A percentile compares a stretch with the other conserved stretches of the same genome.
Evolutionary conservation across 257 asterid species (phyloP).

Genomic region (Lantana camara): DNA sequence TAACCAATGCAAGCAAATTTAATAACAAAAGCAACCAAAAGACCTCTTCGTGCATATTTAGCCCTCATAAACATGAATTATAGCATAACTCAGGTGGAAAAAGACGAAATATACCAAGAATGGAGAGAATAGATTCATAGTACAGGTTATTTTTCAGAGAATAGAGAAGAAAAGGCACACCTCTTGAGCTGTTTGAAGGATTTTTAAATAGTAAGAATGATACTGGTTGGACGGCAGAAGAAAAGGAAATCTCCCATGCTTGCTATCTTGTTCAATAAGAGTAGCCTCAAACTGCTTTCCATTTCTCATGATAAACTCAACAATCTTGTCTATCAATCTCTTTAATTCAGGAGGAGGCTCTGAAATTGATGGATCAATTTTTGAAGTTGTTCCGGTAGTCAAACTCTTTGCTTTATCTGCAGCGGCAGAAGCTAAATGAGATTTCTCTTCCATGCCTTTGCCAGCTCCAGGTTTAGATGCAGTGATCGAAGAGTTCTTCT

Average conservation of each 20-base stretch:
- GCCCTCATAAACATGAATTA: background rate
- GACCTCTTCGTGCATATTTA: background rate
- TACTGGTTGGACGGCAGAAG: constrained; percentile 79
- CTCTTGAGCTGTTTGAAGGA: constrained; percentile 70
- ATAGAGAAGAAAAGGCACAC: constrained; percentile 38
- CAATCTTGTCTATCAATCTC: constrained; percentile 74
- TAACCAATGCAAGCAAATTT: background rate
- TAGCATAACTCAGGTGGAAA: background rate
- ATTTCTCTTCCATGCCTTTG: constrained; percentile 42
- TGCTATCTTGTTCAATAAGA: constrained; percentile 74
- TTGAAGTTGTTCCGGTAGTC: constrained; percentile 35
- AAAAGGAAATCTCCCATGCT: constrained; percentile 77
- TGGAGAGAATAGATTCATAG: background rate
- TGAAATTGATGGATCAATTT: constrained; percentile 39
- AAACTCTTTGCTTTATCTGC: constrained; percentile 42
- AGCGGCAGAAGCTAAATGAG: constrained; percentile 35
- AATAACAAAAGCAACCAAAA: background rate
- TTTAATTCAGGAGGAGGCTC: constrained; percentile 87
- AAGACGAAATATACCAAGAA: background rate
- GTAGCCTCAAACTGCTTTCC: constrained; percentile 86
- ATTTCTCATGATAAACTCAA: constrained; percentile 71
- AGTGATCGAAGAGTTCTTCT: constrained; percentile 54
- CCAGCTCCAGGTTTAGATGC: constrained; percentile 46
- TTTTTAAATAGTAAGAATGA: constrained; percentile 74
- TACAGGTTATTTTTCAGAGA: background rate